A percentile compares a stretch with the other conserved stretches of the same genome.
Evolutionary conservation across 2,329 filamentous ascomycete genomes (phyloP).

Genomic region (Colletotrichum phormii): DNA sequence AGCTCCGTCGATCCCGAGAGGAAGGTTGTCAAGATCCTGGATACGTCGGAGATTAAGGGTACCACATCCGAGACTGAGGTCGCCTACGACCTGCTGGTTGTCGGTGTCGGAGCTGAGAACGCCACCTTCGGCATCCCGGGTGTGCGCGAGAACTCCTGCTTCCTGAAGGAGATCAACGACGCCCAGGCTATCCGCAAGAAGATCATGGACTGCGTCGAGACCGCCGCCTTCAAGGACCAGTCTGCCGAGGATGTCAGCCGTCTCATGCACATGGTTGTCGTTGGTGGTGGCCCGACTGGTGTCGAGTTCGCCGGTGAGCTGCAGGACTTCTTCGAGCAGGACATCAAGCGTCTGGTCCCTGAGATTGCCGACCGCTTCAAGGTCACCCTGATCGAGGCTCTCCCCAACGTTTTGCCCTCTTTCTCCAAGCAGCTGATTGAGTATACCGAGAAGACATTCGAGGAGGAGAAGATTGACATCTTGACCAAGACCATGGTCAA

Average conservation of each 20-base stretch:
- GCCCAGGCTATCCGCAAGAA: slow-evolving; percentile 96
- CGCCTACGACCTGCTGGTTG: slow-evolving; percentile 96
- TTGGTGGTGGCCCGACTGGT: slow-evolving; percentile 93
- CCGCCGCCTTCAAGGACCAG: slow-evolving; percentile 98
- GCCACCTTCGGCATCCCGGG: slow-evolving; percentile 98
- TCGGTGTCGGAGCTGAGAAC: slow-evolving; percentile 97
- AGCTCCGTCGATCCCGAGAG: slow-evolving; percentile 94
- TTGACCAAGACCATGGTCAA: slow-evolving; percentile 99
- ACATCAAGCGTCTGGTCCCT: slow-evolving; percentile 97
- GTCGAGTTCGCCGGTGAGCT: slow-evolving; percentile 99
- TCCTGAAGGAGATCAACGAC: slow-evolving; percentile 97
- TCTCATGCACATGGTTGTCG: slow-evolving; percentile 97
- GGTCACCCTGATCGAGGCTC: slow-evolving; percentile 95
- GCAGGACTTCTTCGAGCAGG: slow-evolving; percentile 98
- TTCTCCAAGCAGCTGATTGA: slow-evolving; percentile 99
- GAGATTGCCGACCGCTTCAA: slow-evolving; percentile 96
- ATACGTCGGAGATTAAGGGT: slow-evolving; percentile 94
- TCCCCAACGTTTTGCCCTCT: slow-evolving; percentile 95
- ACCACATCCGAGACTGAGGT: slow-evolving; percentile 86
- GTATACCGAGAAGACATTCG: slow-evolving; percentile 98
- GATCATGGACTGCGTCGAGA: slow-evolving; percentile 99
- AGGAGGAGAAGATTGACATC: slow-evolving; percentile 98
- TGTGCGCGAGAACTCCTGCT: slow-evolving; percentile 94
- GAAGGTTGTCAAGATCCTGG: slow-evolving; percentile 88
- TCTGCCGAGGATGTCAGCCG: slow-evolving; percentile 88